phyloP scores from a whole-genome alignment of 1,284 basidiomycete species.

The Gymnopus androsaceus region DNA sequence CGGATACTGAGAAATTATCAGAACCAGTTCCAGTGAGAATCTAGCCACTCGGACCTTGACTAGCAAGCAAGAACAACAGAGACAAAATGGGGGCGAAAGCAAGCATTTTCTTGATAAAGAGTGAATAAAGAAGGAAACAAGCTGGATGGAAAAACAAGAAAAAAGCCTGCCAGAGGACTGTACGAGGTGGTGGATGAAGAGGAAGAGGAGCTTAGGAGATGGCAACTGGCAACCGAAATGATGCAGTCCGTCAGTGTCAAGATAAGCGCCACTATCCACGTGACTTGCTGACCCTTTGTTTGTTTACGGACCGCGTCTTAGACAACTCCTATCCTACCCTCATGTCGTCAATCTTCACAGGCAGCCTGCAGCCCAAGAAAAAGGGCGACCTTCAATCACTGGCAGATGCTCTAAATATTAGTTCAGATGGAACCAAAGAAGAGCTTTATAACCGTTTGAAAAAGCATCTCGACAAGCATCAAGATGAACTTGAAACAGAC shows the following conservation, averaged over 20 bases:
- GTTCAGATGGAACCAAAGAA: constrained; percentile 59
- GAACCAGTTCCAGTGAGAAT: neutral
- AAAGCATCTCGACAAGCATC: constrained; percentile 55
- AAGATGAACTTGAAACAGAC: constrained; percentile 51
- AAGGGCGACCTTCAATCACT: constrained; percentile 64
- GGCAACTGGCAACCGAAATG: too few species aligned
- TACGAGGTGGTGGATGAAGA: constrained; percentile 16
- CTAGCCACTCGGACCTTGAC: constrained; percentile 47
- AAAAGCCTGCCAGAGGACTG: constrained; percentile 40
- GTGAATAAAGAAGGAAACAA: constrained; percentile 19
- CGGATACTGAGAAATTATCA: constrained; percentile 30
- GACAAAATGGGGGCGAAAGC: constrained; percentile 34
- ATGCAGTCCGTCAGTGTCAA: too few species aligned
- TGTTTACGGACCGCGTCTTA: too few species aligned
- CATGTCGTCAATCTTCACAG: constrained; percentile 38
- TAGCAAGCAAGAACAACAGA: constrained; percentile 44
- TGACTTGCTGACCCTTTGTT: too few species aligned
- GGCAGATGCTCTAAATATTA: constrained; percentile 50
- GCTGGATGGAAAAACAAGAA: constrained; percentile 17
- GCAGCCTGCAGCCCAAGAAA: constrained; percentile 57
- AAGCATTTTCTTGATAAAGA: constrained; percentile 30
- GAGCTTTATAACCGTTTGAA: constrained; percentile 59
- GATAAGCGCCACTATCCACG: too few species aligned
- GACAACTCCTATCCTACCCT: neutral
- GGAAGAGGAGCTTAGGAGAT: too few species aligned